These are phyloP conservation scores for Apiosordaria backusii DNA, from an alignment of 495 filamentous ascomycete species.

Conservation along the genomic window DNA sequence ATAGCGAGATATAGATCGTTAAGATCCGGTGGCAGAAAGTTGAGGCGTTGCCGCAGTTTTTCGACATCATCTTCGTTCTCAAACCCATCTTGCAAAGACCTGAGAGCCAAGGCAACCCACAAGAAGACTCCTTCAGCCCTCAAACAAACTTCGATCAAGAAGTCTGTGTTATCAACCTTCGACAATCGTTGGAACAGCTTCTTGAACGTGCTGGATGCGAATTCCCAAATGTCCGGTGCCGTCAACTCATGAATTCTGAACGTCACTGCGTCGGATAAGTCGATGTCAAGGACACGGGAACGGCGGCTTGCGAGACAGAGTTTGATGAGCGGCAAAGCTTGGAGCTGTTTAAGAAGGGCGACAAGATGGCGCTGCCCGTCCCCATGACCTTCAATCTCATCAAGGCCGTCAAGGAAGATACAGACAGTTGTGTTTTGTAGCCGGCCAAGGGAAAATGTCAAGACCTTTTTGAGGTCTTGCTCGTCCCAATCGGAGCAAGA, in stretches of 20 bases:
- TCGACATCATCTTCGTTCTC: background rate
- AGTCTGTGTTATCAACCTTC: too few species aligned
- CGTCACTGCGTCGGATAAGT: background rate
- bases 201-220: background rate
- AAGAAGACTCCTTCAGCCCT: background rate
- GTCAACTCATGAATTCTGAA: background rate
- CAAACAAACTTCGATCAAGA: background rate
- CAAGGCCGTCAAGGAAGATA: slow-evolving; percentile 15
- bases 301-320: background rate
- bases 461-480: background rate
- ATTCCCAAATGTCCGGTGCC: background rate
- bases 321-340: background rate
- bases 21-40: background rate
- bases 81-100: background rate
- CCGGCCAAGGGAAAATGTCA: background rate
- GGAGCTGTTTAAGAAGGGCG: background rate
- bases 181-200: background rate
- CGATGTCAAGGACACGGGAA: background rate
- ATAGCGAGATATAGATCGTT: background rate
- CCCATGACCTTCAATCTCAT: slow-evolving; percentile 9
- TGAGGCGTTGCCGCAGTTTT: background rate
- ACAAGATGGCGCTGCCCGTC: background rate
- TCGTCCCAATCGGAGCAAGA: slow-evolving; percentile 5
- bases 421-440: background rate
- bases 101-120: slow-evolving; percentile 1